phyloP scores from a whole-genome alignment of 345 rosid species.

The Barbarea vulgaris region DNA sequence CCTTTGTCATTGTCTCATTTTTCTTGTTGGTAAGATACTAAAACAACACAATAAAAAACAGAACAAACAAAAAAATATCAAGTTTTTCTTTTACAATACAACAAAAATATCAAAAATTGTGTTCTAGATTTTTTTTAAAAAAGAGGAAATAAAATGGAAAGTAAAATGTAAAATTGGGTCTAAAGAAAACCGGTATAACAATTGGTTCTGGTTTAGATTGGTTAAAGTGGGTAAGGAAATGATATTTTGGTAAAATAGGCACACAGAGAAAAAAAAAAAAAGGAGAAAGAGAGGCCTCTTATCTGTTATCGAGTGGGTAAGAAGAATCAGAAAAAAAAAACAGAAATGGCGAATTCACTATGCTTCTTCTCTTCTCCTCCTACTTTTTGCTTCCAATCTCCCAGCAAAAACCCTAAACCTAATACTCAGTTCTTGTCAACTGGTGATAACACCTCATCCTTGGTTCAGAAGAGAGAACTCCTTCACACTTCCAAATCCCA shows the following conservation, averaged over 20 bases:
- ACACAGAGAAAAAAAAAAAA: neutral
- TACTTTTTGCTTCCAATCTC: conserved; percentile 29
- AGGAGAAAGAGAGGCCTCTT: conserved; percentile 9
- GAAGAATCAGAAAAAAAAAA: conserved; percentile 36
- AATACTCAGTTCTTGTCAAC: conserved; percentile 25
- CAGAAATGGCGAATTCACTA: conserved; percentile 36
- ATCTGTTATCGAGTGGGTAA: conserved; percentile 43
- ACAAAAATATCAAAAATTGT: no score
- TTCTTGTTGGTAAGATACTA: neutral
- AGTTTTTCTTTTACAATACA: no score
- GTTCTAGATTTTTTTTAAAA: no score
- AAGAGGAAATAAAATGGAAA: neutral
- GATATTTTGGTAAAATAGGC: conserved; percentile 26
- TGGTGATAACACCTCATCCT: conserved; percentile 1
- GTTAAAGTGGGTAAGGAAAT: neutral
- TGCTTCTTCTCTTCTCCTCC: conserved; percentile 42
- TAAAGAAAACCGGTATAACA: conserved; percentile 3
- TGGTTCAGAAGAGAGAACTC: conserved; percentile 39
- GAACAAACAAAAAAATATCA: no score
- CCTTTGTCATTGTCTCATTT: neutral
- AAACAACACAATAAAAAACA: neutral
- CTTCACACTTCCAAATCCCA: conserved; percentile 53
- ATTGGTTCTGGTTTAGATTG: conserved; percentile 16
- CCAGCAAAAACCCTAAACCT: conserved; percentile 17
- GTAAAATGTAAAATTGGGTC: neutral